phyloP scores from a whole-genome alignment of 2,329 filamentous ascomycete species.

The Aureobasidium sp. region DNA sequence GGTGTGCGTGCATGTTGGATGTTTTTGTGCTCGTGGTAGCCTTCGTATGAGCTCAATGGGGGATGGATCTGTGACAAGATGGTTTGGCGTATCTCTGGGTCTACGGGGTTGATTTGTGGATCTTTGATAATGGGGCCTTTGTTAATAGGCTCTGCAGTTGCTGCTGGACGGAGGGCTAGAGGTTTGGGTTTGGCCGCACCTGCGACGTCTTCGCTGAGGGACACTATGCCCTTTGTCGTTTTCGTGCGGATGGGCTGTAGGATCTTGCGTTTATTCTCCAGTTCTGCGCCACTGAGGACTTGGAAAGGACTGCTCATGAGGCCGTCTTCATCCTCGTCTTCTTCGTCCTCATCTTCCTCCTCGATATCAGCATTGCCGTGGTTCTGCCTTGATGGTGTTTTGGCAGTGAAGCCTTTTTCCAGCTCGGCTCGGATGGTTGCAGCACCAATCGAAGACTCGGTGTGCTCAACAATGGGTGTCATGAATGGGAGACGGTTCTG shows the following conservation, averaged over 20 bases:
- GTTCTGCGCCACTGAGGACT: constrained; percentile 42
- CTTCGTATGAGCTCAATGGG: constrained; percentile 62
- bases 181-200: constrained; percentile 16
- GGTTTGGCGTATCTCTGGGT: constrained; percentile 60
- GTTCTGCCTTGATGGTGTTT: constrained; percentile 64
- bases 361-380: constrained; percentile 29
- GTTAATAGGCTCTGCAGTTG: constrained; percentile 21
- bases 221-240: constrained; percentile 35
- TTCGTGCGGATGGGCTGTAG: constrained; percentile 45
- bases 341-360: constrained; percentile 23
- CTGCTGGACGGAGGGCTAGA: constrained; percentile 24
- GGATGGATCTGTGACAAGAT: constrained; percentile 70
- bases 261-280: constrained; percentile 33
- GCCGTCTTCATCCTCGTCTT: constrained; percentile 36
- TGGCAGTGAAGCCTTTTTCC: constrained; percentile 51
- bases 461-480: constrained; percentile 96
- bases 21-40: constrained; percentile 66
- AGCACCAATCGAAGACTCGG: constrained; percentile 73
- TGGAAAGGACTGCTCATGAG: constrained; percentile 63
- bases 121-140: constrained; percentile 75
- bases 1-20: constrained; percentile 55
- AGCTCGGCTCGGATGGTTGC: constrained; percentile 49
- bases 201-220: constrained; percentile 19
- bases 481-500: constrained; percentile 95
- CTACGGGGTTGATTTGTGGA: constrained; percentile 77